These are phyloP conservation scores for Didymella pomorum DNA, from an alignment of 2,329 filamentous ascomycete genomes.

Conservation along the genomic window DNA sequence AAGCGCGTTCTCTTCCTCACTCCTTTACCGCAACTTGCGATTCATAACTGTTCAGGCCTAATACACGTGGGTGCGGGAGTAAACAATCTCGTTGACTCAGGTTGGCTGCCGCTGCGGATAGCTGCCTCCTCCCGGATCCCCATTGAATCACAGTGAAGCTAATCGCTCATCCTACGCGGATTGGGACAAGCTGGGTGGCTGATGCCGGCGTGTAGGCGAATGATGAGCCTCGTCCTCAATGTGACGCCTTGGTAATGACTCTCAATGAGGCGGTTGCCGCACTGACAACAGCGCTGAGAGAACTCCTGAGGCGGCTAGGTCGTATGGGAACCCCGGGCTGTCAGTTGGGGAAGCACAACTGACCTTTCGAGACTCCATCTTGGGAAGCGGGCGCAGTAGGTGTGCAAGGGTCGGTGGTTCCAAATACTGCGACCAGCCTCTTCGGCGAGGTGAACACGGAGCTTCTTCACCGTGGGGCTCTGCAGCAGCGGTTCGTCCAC, in stretches of 20 bases:
- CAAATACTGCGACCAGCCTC: conserved; percentile 8
- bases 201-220: conserved; percentile 16
- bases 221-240: conserved; percentile 27
- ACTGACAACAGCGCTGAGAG: conserved; percentile 16
- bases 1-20: conserved; percentile 27
- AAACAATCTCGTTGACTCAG: conserved; percentile 19
- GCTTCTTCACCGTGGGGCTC: conserved; percentile 1
- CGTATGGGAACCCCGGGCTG: conserved; percentile 33
- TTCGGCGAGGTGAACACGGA: conserved; percentile 18
- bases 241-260: conserved; percentile 26
- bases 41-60: conserved; percentile 15
- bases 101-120: conserved; percentile 29
- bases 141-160: conserved; percentile 20
- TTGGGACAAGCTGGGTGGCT: conserved; percentile 23
- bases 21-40: conserved; percentile 12
- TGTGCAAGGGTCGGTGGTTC: conserved; percentile 18
- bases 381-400: conserved; percentile 15
- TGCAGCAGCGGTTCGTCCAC: conserved; percentile 1
- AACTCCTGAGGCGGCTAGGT: conserved; percentile 22
- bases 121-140: conserved; percentile 31
- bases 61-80: conserved; percentile 26
- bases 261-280: conserved; percentile 25
- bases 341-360: conserved; percentile 25
- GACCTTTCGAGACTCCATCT: conserved; percentile 10
- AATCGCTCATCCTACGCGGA: conserved; percentile 21